phyloP scores from a whole-genome alignment of 495 filamentous ascomycete species.

The Aspergillus avenaceus region DNA sequence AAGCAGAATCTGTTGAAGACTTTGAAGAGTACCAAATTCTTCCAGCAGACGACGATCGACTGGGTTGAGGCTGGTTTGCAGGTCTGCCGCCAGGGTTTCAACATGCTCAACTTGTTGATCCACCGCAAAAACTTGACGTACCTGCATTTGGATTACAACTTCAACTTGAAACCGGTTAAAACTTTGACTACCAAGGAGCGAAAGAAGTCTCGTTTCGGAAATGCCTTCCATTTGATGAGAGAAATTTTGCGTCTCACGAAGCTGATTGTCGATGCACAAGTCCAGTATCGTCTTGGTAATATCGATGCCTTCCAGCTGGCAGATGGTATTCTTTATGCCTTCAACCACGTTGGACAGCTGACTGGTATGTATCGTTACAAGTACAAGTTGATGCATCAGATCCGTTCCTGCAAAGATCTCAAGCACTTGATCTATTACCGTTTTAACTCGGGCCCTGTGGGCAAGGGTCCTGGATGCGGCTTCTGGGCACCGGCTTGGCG shows the following conservation, averaged over 20 bases:
- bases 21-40: constrained; percentile 95
- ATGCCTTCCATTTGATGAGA: constrained; percentile 98
- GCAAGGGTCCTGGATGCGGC: constrained; percentile 96
- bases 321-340: constrained; percentile 96
- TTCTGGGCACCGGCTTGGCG: constrained; percentile 99
- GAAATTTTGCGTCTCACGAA: constrained; percentile 98
- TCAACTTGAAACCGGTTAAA: constrained; percentile 99
- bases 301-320: constrained; percentile 99
- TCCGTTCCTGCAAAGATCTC: constrained; percentile 97
- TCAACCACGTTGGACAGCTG: constrained; percentile 98
- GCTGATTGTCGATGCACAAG: constrained; percentile 97
- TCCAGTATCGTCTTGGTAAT: constrained; percentile 96
- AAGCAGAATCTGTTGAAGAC: constrained; percentile 89
- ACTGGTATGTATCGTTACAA: constrained; percentile 99
- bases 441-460: constrained; percentile 96
- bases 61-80: constrained; percentile 99
- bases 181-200: constrained; percentile 98
- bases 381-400: constrained; percentile 99
- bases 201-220: constrained; percentile 99
- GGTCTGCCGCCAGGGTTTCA: constrained; percentile 97
- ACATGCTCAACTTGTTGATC: constrained; percentile 98
- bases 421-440: constrained; percentile 99
- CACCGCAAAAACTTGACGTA: constrained; percentile 99
- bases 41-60: constrained; percentile 98
- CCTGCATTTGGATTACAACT: constrained; percentile 98